These are phyloP conservation scores for Neurospora hispaniola DNA, from an alignment of 495 filamentous ascomycete species.

Conservation along the genomic window DNA sequence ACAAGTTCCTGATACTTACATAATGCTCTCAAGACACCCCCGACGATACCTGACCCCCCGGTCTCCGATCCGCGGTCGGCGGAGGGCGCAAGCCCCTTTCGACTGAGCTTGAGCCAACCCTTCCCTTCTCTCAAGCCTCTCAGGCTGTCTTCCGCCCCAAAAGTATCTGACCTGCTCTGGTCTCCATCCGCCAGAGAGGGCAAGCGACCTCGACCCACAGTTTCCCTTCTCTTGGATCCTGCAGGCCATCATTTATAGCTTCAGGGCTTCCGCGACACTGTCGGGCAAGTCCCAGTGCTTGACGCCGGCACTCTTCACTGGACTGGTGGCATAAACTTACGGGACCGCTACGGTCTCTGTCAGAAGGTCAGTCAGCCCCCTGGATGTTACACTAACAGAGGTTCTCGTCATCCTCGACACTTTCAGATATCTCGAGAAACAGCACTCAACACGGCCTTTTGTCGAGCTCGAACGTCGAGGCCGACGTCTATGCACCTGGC, in stretches of 20 bases:
- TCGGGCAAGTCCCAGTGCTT: not conserved
- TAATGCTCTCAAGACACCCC: too few relatives aligned
- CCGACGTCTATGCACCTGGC: not conserved
- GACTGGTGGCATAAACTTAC: not conserved
- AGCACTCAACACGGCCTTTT: not conserved
- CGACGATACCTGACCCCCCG: too few relatives aligned
- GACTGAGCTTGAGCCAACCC: too few relatives aligned
- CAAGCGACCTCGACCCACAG: not conserved
- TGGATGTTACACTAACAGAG: not conserved
- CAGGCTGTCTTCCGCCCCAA: not conserved
- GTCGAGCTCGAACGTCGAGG: not conserved
- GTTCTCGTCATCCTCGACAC: not conserved
- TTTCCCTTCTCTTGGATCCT: not conserved
- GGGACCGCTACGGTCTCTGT: not conserved
- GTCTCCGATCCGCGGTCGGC: too few relatives aligned
- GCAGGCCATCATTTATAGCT: not conserved
- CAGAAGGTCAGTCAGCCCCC: not conserved
- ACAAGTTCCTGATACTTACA: too few relatives aligned
- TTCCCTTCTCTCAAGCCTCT: too few relatives aligned
- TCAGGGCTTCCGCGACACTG: not conserved
- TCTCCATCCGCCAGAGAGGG: not conserved
- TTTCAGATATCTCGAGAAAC: not conserved
- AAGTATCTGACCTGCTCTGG: not conserved
- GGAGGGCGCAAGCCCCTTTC: too few relatives aligned
- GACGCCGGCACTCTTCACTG: not conserved